Evolutionary conservation across 768 basidiomycete genomes (phyloP).

Genomic region (Podaxis sp.): DNA sequence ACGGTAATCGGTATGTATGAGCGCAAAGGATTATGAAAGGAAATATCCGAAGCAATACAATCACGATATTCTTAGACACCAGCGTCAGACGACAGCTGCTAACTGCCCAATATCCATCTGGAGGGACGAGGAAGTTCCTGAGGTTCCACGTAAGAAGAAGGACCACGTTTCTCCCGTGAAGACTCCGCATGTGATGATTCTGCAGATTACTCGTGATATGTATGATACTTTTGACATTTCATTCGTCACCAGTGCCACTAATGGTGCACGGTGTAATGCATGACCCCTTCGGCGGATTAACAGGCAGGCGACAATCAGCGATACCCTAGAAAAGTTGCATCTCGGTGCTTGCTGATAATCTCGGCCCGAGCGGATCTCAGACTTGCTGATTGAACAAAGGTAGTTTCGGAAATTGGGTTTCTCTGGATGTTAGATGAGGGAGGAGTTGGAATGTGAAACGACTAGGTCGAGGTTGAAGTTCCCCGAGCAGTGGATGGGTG

Average conservation of each 20-base stretch:
- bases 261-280: neutral
- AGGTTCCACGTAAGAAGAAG: constrained; percentile 4
- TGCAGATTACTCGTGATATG: constrained; percentile 1
- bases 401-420: neutral
- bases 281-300: constrained; percentile 1
- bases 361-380: constrained; percentile 6
- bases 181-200: constrained; percentile 8
- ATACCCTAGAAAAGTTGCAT: neutral
- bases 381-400: no score
- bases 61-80: neutral
- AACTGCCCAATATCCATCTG: neutral
- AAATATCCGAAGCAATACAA: neutral
- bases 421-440: neutral
- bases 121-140: neutral
- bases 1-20: neutral
- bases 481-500: neutral
- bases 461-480: neutral
- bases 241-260: neutral
- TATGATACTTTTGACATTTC: constrained; percentile 9
- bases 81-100: neutral
- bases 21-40: neutral
- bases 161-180: constrained; percentile 16
- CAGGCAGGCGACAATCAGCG: neutral
- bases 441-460: neutral
- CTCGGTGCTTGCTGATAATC: neutral